phyloP scores from a whole-genome alignment of 2,329 filamentous ascomycete species.

The Madurella mycetomatis region DNA sequence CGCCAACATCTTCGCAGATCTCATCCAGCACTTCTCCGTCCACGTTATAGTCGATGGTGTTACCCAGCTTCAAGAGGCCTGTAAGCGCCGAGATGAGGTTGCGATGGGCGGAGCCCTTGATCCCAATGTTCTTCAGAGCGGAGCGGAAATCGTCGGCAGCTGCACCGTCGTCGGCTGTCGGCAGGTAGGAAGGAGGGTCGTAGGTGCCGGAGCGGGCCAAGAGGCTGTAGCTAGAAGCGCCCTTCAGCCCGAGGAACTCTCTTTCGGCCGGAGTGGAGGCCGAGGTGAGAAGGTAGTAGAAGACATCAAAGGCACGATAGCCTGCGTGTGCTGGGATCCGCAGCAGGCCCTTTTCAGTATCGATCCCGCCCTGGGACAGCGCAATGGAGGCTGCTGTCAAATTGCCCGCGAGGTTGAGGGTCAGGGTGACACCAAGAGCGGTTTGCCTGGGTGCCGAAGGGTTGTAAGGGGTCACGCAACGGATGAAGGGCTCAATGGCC shows the following conservation, averaged over 20 bases:
- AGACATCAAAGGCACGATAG: constrained; percentile 92
- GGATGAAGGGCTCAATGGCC: constrained; percentile 78
- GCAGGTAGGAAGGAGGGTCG: constrained; percentile 78
- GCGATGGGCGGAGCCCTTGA: constrained; percentile 79
- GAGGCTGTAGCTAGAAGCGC: constrained; percentile 70
- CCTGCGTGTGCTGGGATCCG: constrained; percentile 74
- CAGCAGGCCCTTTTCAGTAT: constrained; percentile 74
- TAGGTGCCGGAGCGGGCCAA: constrained; percentile 83
- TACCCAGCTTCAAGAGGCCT: constrained; percentile 84
- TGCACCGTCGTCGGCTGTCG: constrained; percentile 86
- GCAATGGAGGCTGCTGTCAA: constrained; percentile 71
- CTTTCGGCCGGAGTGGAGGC: constrained; percentile 83
- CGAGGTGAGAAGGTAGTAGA: constrained; percentile 94
- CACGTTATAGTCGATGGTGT: constrained; percentile 78
- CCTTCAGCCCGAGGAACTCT: constrained; percentile 79
- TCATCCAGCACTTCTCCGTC: constrained; percentile 82
- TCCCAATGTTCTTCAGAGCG: constrained; percentile 84
- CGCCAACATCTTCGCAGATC: constrained; percentile 84
- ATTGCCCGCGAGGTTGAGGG: constrained; percentile 74
- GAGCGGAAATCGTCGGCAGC: constrained; percentile 88
- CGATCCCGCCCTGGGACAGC: constrained; percentile 81
- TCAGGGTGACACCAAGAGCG: constrained; percentile 75
- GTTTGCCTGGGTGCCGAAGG: constrained; percentile 78
- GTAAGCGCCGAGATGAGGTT: constrained; percentile 82
- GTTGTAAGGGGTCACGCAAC: constrained; percentile 83